A percentile compares a stretch with the other conserved stretches of the same genome.
These are phyloP conservation scores for Nemania bipapillata DNA, from an alignment of 2,329 filamentous ascomycete genomes.

Conservation along the genomic window DNA sequence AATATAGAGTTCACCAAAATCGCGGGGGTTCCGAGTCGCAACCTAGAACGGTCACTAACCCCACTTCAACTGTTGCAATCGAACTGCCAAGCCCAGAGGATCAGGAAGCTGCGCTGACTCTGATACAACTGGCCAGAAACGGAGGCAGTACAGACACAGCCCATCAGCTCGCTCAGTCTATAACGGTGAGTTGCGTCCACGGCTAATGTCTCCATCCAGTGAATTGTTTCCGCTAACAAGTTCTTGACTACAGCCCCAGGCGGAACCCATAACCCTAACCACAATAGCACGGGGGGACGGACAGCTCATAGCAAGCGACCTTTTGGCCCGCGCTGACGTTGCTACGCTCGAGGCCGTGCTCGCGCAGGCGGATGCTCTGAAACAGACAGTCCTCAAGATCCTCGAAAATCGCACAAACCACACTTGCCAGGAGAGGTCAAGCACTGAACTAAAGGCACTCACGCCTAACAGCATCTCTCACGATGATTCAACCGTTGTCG, in stretches of 20 bases:
- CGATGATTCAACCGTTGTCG: conserved; percentile 36
- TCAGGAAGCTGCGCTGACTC: conserved; percentile 73
- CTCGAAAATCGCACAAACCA: conserved; percentile 46
- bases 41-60: conserved; percentile 20
- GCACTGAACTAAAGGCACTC: conserved; percentile 30
- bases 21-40: conserved; percentile 36
- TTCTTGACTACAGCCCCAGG: conserved; percentile 54
- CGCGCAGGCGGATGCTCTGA: conserved; percentile 59
- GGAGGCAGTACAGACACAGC: conserved; percentile 63
- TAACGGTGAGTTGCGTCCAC: conserved; percentile 66
- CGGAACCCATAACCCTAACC: conserved; percentile 58
- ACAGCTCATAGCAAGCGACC: conserved; percentile 55
- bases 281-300: conserved; percentile 63
- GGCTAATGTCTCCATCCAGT: not conserved
- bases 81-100: conserved; percentile 65
- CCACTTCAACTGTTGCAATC: conserved; percentile 51
- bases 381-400: conserved; percentile 55
- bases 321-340: conserved; percentile 58
- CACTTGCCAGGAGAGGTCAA: conserved; percentile 20
- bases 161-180: conserved; percentile 66
- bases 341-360: conserved; percentile 61
- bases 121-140: conserved; percentile 67
- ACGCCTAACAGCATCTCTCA: conserved; percentile 38
- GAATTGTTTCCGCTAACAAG: conserved; percentile 20
- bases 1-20: conserved; percentile 48